These are phyloP conservation scores for Musa beccarii DNA, from an alignment of 176 grass and related monocot genomes.

Conservation along the genomic window DNA sequence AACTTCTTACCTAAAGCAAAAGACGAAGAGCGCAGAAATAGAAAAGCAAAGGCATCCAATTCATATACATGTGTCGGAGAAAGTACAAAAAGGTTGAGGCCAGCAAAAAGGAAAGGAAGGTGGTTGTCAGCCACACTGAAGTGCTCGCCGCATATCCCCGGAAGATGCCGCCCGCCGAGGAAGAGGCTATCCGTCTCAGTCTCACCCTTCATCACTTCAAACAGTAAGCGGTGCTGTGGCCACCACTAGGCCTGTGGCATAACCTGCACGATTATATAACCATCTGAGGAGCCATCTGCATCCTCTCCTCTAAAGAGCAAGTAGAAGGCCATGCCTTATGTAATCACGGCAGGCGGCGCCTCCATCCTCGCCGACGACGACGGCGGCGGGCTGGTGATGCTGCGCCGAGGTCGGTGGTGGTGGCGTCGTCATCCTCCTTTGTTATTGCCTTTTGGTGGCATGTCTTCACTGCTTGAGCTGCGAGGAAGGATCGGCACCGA, in stretches of 20 bases:
- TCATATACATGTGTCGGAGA: background rate
- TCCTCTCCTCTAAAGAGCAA: background rate
- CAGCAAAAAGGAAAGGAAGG: background rate
- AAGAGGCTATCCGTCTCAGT: background rate
- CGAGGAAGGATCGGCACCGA: background rate
- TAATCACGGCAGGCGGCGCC: background rate
- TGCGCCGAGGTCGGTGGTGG: background rate
- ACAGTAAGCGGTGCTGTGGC: no score
- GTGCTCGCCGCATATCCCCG: background rate
- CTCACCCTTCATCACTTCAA: background rate
- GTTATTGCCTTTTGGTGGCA: no score
- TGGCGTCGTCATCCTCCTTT: background rate
- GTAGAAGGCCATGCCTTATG: background rate
- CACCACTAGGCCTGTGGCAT: no score
- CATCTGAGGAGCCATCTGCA: background rate
- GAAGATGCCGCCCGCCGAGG: background rate
- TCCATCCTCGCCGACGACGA: no score
- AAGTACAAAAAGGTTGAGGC: background rate
- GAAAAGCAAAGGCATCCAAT: background rate
- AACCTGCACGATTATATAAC: no score
- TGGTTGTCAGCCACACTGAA: background rate
- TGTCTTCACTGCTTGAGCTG: background rate
- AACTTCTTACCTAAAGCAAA: background rate
- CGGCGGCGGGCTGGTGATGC: background rate
- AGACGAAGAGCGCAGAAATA: background rate